Evolutionary conservation across 2,329 filamentous ascomycete species (phyloP), one percentile per base, ranked within the genome.

Genomic region (Cordyceps javanica): DNA sequence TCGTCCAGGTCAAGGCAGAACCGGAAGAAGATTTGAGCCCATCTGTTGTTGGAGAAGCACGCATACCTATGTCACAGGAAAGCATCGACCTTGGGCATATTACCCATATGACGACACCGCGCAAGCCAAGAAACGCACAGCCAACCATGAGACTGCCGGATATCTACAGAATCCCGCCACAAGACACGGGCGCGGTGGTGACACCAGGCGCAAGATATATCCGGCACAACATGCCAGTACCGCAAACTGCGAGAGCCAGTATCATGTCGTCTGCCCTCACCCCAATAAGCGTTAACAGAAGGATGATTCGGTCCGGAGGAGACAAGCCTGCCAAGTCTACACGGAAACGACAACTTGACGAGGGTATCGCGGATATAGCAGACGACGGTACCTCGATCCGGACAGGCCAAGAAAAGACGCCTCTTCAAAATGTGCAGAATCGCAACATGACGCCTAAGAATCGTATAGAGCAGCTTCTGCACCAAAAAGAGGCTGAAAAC

Each of bases 21-120:
- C 34, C 57, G 8, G 32, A 41, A 3, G 63, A 62, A n/a, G 58
- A 61, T 28, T 70, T 67, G 4, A 72, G 70, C 44, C 70, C 69
- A n/a, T n/a, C n/a, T n/a, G 53, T 67, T 21, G 21, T 8, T 8
- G 6, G 14, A 7, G 23, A 62, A 59, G 66, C 34, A 61, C 57
- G 39, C 65, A 64, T 44, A 44, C 39, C 25, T 39, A 3, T 70
- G 21, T 72, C 76, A 0, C 73, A 80, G 41, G 83, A 85, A 53
- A 87, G 82, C 55, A 75, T 87, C 52, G 85, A 88, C 64, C 73
- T 88, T 1, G 72, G 68, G 14, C 68, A 72, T 16, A 68, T 70
- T 39, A 66, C 60, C 9, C 67, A 69, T 32, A 63, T 73, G n/a
- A 62, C 64, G 25, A 75, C 72, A 0, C 72, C 73, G 2, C 66